These are phyloP conservation scores for Aspergillus transmontanensis DNA, from an alignment of 2,329 filamentous ascomycete genomes.

Conservation along the genomic window DNA sequence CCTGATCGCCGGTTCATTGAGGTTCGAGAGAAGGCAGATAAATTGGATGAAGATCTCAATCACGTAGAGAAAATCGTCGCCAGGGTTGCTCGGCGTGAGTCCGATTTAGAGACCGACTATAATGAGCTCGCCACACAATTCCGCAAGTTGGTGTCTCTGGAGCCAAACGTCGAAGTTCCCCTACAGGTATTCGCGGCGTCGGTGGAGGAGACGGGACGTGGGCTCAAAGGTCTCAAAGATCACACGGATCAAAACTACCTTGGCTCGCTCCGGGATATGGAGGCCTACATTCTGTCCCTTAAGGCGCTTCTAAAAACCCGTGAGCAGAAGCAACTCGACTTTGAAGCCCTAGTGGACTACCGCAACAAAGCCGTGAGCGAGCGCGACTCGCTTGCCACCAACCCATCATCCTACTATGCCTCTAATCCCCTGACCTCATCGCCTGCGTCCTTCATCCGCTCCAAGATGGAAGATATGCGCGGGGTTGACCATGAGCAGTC, in stretches of 20 bases:
- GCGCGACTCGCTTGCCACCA: constrained; percentile 74
- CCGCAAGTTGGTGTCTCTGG: constrained; percentile 85
- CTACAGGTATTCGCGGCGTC: constrained; percentile 85
- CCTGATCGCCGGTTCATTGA: constrained; percentile 93
- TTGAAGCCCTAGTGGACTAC: constrained; percentile 93
- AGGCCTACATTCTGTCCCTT: constrained; percentile 84
- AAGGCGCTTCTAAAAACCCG: constrained; percentile 88
- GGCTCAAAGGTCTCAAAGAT: constrained; percentile 80
- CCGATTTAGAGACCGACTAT: constrained; percentile 85
- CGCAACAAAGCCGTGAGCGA: constrained; percentile 87
- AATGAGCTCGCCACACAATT: constrained; percentile 91
- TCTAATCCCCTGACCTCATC: constrained; percentile 59
- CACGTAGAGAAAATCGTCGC: constrained; percentile 97
- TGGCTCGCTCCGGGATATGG: constrained; percentile 90
- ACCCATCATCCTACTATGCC: constrained; percentile 61
- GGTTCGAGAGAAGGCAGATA: constrained; percentile 87
- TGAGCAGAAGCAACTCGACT: constrained; percentile 97
- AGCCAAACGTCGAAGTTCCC: constrained; percentile 80
- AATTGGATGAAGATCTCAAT: constrained; percentile 87
- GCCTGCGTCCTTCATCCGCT: constrained; percentile 82
- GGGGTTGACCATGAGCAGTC: constrained; percentile 95
- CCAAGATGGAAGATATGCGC: constrained; percentile 94
- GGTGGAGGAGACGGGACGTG: constrained; percentile 78
- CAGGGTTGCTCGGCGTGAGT: constrained; percentile 82
- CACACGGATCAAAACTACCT: constrained; percentile 96